phyloP scores from a whole-genome alignment of 1,284 basidiomycete species.

The Bjerkandera adusta region DNA sequence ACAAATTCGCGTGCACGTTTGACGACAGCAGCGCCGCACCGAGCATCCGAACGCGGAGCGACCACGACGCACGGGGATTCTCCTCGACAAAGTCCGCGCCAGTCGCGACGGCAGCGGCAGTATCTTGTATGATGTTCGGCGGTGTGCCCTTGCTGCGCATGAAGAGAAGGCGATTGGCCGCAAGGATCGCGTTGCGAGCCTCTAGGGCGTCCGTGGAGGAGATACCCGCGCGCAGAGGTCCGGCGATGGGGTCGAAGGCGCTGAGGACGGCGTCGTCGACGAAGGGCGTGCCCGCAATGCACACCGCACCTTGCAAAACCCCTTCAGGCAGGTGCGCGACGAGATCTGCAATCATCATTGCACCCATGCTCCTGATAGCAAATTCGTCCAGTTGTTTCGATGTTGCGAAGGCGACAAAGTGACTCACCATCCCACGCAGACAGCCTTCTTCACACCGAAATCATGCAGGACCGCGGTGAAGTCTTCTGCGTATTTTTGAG shows the following conservation, averaged over 20 bases:
- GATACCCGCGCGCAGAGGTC: conserved; percentile 15
- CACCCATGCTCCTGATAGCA: conserved; percentile 17
- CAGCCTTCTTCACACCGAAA: conserved; percentile 23
- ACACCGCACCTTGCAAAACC: conserved; percentile 22
- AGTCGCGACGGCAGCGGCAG: conserved; percentile 18
- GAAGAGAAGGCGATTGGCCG: neutral
- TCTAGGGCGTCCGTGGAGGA: conserved; percentile 17
- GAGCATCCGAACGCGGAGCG: conserved; percentile 16
- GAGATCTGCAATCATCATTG: conserved; percentile 22
- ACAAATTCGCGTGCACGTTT: too few species aligned
- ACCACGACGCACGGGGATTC: conserved; percentile 22
- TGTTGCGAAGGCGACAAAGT: conserved; percentile 5
- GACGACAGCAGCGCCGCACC: conserved; percentile 15
- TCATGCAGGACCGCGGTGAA: conserved; percentile 25
- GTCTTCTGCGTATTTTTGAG: conserved; percentile 26
- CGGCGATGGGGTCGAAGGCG: conserved; percentile 15
- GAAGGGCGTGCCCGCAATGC: conserved; percentile 21
- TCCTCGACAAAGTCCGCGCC: conserved; percentile 15
- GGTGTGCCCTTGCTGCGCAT: conserved; percentile 15
- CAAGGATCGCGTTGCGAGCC: conserved; percentile 3
- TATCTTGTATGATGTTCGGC: conserved; percentile 16
- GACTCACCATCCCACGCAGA: conserved; percentile 27
- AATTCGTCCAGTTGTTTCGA: neutral
- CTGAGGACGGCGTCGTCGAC: conserved; percentile 16
- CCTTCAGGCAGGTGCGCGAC: conserved; percentile 16